Evolutionary conservation across 495 filamentous ascomycete species (phyloP), one percentile per base, ranked within the genome.

Genomic region (Penicillium tannophilum): DNA sequence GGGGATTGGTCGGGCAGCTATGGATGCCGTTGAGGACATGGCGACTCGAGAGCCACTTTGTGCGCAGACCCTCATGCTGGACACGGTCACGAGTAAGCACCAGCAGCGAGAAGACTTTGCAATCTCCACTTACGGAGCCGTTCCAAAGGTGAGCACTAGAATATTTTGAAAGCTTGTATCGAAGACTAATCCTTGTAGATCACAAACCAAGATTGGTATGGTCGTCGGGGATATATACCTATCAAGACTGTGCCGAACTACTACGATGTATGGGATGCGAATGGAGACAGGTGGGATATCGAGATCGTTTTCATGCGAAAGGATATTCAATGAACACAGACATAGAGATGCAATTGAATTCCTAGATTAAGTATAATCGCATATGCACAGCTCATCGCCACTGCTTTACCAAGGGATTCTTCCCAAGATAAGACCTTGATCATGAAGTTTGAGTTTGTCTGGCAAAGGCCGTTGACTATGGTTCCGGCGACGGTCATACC

Each of bases 11-110:
- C 60, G 69, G 26, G 62, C 64, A 9, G 69, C 69, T 24, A 68
- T 73, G 67, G 61, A 70, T 43, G 57, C 59, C 28, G 59, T 72
- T 3, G 69, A 73, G 30, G 41, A 44, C 0, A 70, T 73, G 58
- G 69, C 71, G 2, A 43, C 45, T 10, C 50, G 58, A 49, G 67
- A 70, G 31, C 71, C 71, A 43, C 51, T 71, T 0, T n/a, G 28
- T 4, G 68, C 66, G 2, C 62, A 56, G 35, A 67, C 28, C 0
- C 45, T 71, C 44, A 60, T 67, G 61, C 55, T 71, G 10, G 63
- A 67, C 36, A 68, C 64, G 0, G 53, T 71, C 3, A 35, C 55
- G 6, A 64, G 42, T 28, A 59, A 59, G 3, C 61, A 71, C 19
- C 63, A 64, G 45, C 46, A 53, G 12, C 39, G 57, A 31, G 53